A percentile compares a stretch with the other conserved stretches of the same genome.
These are phyloP conservation scores for Umbellularia californica DNA, from an alignment of 164 flowering plant species.

Conservation along the genomic window DNA sequence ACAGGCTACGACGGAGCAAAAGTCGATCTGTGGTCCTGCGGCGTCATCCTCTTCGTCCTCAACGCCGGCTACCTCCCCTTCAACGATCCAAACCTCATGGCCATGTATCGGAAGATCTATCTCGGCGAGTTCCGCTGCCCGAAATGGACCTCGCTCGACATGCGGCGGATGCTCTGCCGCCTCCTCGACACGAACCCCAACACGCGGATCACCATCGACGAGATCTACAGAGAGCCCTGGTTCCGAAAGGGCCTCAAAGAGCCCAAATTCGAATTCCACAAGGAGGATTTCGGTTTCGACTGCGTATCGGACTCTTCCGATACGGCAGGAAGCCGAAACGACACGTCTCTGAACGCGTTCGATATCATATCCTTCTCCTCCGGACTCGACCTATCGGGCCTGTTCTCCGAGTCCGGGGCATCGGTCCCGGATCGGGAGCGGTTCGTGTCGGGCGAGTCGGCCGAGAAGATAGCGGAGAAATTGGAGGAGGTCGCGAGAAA, in stretches of 20 bases:
- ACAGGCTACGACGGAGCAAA: conserved; percentile 62
- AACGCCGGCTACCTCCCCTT: conserved; percentile 65
- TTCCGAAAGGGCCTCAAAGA: conserved; percentile 36
- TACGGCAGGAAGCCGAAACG: not conserved
- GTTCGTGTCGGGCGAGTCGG: conserved; percentile 37
- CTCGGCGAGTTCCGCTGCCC: conserved; percentile 60
- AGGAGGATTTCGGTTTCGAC: conserved; percentile 13
- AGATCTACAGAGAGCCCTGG: conserved; percentile 49
- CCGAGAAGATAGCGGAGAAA: conserved; percentile 31
- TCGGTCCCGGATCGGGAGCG: conserved; percentile 12
- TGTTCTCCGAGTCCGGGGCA: conserved; percentile 24
- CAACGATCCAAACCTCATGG: conserved; percentile 60
- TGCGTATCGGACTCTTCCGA: not conserved
- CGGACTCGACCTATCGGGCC: conserved; percentile 49
- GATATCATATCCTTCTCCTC: conserved; percentile 61
- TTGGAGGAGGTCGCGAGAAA: conserved; percentile 29
- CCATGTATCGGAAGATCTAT: conserved; percentile 58
- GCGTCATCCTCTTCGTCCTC: conserved; percentile 50
- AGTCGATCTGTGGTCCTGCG: conserved; percentile 70
- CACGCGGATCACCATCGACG: conserved; percentile 46
- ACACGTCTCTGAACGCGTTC: conserved; percentile 49
- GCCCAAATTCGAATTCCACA: conserved; percentile 8
- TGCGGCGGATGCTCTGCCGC: conserved; percentile 34
- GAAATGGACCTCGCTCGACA: conserved; percentile 54
- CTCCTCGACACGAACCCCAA: conserved; percentile 54